phyloP scores from a whole-genome alignment of 2,329 filamentous ascomycete species.

The Aureobasidium pullulans region DNA sequence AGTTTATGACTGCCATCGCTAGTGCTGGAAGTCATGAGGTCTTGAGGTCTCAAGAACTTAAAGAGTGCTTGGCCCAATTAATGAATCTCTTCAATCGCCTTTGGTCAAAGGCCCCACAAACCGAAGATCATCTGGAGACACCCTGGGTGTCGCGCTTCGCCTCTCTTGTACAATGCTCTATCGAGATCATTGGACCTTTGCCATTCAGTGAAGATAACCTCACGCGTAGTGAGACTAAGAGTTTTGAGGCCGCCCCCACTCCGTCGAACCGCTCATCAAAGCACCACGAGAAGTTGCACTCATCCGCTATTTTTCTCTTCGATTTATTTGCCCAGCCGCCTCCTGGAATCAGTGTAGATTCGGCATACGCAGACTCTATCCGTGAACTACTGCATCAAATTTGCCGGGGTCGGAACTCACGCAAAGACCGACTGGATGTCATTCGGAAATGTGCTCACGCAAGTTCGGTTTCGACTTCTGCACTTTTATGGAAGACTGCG shows the following conservation, averaged over 20 bases:
- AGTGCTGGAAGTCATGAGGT: constrained; percentile 76
- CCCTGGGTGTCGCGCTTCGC: constrained; percentile 44
- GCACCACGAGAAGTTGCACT: constrained; percentile 44
- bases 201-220: constrained; percentile 45
- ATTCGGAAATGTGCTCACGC: constrained; percentile 15
- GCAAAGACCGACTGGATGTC: constrained; percentile 14
- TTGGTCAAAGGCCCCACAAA: constrained; percentile 52
- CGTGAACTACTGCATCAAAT: constrained; percentile 7
- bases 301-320: constrained; percentile 60
- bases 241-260: constrained; percentile 56
- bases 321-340: constrained; percentile 42
- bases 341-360: neutral
- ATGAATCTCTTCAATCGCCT: constrained; percentile 61
- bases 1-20: constrained; percentile 55
- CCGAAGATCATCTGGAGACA: constrained; percentile 24
- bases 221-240: constrained; percentile 48
- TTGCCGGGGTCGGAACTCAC: constrained; percentile 11
- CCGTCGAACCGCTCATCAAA: constrained; percentile 56
- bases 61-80: constrained; percentile 66
- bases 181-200: constrained; percentile 43
- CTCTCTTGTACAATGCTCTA: constrained; percentile 42
- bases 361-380: neutral
- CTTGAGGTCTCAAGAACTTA: constrained; percentile 76
- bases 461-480: neutral
- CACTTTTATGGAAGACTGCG: neutral